Conservation (phyloP, 208 protist genomes). For the Histomonas meleagridis region DNA sequence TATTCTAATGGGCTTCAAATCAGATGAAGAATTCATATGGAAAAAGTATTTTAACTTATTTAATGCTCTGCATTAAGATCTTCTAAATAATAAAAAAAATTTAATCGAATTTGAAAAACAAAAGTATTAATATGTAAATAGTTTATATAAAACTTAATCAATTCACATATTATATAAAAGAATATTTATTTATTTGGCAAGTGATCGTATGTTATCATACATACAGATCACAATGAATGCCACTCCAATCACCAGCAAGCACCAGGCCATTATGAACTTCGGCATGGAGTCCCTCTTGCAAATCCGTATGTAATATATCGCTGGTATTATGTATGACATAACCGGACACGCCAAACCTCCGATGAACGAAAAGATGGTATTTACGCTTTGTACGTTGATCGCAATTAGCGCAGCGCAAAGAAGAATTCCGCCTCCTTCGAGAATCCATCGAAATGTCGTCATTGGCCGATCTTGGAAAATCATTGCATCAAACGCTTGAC, state of each 20-base stretch:
- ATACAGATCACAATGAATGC: not conserved
- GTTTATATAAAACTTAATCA: no score
- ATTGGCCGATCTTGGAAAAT: not conserved
- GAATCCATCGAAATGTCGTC: not conserved
- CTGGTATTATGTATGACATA: not conserved
- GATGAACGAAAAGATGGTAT: not conserved
- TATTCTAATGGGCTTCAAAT: no score
- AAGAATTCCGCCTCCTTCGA: not conserved
- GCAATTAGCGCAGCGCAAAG: not conserved
- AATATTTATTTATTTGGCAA: not conserved
- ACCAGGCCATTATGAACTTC: not conserved
- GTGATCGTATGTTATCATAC: not conserved
- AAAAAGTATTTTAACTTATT: no score
- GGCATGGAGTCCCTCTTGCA: not conserved
- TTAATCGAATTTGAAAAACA: no score
- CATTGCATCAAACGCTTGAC: not conserved
- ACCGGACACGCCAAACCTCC: not conserved
- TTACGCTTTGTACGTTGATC: not conserved
- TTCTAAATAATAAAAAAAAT: no score
- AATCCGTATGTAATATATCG: not conserved
- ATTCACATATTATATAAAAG: no score
- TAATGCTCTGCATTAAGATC: no score
- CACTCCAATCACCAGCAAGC: not conserved
- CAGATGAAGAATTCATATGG: no score
- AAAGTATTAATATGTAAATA: no score